Evolutionary conservation across 495 filamentous ascomycete species (phyloP), one percentile per base, ranked within the genome.

Genomic region (Aspergillus sparsus): DNA sequence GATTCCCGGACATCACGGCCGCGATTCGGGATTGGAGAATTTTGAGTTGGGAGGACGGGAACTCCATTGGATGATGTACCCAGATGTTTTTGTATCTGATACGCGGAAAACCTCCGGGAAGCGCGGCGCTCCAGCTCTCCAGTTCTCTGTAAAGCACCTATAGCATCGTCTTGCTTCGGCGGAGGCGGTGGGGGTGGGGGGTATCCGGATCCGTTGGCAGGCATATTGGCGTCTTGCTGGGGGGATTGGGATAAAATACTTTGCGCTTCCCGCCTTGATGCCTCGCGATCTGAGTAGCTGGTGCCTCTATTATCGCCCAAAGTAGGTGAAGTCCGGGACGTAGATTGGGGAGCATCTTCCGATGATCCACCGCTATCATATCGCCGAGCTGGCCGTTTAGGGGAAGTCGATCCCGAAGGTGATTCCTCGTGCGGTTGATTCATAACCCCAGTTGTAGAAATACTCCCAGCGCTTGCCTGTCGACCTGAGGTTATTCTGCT

Each of bases 31-130:
- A 94, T 82, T 2, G 93, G 91, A 32, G 89, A 89, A 49, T 89
- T 93, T 64, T 97, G 92, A 9, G 88, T 76, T 36, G 93, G 91
- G 7, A 97, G 78, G 75, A 96, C 89, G 5, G 92, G 91, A 6
- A 97, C 85, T 15, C 89, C 92, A 69, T 87, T 90, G 12, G 89
- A 80, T 35, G 88, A 87, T 27, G 86, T 82, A 2, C 93, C 94
- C 4, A 97, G 81, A 60, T 96, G 91, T 65, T 96, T 97, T 21
- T 90, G 90, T 49, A 98, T 93, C 65, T 98, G 95, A 74, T 98
- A 98, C 42, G 89, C 87, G 34, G 93, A 97, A 68, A 97, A 98
- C 64, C 94, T 79, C 65, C 93, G 82, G 4, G 95, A 98, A 9
- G 94, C 95, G 64, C 94, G 84, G 63, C 94, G 83, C 67, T 98